Evolutionary conservation across 2,329 filamentous ascomycete species (phyloP).

Genomic region (Macroventuria anomochaeta): DNA sequence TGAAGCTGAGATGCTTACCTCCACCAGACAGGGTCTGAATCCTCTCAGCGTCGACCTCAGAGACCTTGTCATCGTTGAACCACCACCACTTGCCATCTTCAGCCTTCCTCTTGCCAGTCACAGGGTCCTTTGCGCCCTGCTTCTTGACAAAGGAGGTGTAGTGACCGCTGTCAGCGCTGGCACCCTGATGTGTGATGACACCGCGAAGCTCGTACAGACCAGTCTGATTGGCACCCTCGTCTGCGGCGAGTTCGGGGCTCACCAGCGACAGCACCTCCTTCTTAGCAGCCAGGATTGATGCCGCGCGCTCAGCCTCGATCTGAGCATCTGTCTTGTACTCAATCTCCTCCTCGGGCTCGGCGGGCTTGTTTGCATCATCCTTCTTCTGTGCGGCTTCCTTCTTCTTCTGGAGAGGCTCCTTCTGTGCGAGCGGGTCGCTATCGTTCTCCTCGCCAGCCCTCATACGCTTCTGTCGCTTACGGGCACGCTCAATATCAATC

Average conservation of each 20-base stretch:
- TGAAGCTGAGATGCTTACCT: slow-evolving; percentile 59
- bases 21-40: slow-evolving; percentile 89
- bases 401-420: slow-evolving; percentile 59
- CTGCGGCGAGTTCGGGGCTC: slow-evolving; percentile 73
- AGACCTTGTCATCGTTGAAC: slow-evolving; percentile 99
- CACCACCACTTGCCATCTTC: slow-evolving; percentile 99
- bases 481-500: slow-evolving; percentile 86
- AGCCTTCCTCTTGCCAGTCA: slow-evolving; percentile 76
- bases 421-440: slow-evolving; percentile 52
- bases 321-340: slow-evolving; percentile 93
- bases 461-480: slow-evolving; percentile 85
- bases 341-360: slow-evolving; percentile 69
- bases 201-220: slow-evolving; percentile 94
- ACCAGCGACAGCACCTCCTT: slow-evolving; percentile 85
- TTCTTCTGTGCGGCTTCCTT: slow-evolving; percentile 54
- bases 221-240: slow-evolving; percentile 88
- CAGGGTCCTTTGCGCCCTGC: slow-evolving; percentile 72
- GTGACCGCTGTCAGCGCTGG: slow-evolving; percentile 95
- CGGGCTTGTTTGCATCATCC: slow-evolving; percentile 60
- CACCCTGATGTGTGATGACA: slow-evolving; percentile 94
- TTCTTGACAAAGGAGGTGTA: slow-evolving; percentile 99
- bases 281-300: slow-evolving; percentile 78
- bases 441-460: slow-evolving; percentile 62
- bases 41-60: slow-evolving; percentile 88
- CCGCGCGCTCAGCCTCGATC: slow-evolving; percentile 83